Evolutionary conservation across 768 basidiomycete species (phyloP).

Genomic region (Tulasnella sp.): DNA sequence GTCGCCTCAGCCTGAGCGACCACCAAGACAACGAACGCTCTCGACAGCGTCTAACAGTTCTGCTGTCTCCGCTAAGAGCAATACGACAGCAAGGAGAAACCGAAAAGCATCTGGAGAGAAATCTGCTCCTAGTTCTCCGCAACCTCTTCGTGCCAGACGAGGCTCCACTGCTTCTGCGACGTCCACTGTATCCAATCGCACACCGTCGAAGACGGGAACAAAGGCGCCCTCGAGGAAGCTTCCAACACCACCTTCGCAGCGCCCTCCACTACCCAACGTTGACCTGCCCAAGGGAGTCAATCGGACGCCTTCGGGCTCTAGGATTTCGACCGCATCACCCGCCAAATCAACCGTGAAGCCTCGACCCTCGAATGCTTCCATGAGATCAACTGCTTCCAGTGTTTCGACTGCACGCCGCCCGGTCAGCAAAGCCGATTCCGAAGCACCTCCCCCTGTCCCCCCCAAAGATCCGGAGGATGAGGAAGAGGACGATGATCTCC

Average conservation of each 20-base stretch:
- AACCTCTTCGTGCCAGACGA: neutral
- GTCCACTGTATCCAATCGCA: neutral
- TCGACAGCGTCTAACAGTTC: constrained; percentile 5
- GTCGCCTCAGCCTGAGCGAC: neutral
- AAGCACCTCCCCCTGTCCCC: neutral
- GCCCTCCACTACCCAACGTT: neutral
- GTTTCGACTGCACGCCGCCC: constrained; percentile 8
- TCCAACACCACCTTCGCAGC: neutral
- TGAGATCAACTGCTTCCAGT: constrained; percentile 19
- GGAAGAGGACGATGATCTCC: neutral
- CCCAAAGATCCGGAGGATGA: neutral
- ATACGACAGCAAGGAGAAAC: constrained; percentile 2
- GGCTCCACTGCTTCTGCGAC: neutral
- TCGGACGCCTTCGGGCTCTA: neutral
- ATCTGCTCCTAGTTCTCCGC: neutral
- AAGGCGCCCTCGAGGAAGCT: neutral
- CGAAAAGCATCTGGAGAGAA: neutral
- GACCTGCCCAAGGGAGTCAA: neutral
- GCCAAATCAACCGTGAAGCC: neutral
- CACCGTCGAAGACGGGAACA: neutral
- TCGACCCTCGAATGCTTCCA: constrained; percentile 25
- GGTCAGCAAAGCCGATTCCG: neutral
- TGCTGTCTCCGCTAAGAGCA: constrained; percentile 12
- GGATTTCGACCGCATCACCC: neutral
- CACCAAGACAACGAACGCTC: neutral